These are phyloP conservation scores for Thalassiosira livingstoniorum DNA, from an alignment of 352 stramenopile genomes.

Conservation along the genomic window DNA sequence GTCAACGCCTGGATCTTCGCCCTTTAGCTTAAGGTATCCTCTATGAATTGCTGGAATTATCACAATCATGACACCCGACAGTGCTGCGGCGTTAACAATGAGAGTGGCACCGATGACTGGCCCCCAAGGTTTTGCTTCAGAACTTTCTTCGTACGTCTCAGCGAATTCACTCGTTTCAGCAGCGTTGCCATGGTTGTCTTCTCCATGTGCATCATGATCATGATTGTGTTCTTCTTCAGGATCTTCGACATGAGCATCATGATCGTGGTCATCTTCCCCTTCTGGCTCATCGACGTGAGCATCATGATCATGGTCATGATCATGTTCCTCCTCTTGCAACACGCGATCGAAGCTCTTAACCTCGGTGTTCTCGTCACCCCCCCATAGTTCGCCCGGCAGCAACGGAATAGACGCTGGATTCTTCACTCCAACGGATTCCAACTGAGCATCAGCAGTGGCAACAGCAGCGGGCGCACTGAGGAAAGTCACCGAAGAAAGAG, in stretches of 20 bases:
- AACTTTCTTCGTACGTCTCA: not conserved
- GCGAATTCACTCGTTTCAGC: too few species aligned
- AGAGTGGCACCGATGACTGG: constrained; percentile 64
- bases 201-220: not conserved
- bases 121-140: constrained; percentile 60
- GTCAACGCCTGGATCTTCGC: not conserved
- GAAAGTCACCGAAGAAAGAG: not conserved
- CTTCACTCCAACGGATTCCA: not conserved
- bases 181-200: not conserved
- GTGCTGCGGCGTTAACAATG: constrained; percentile 70
- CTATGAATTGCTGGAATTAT: constrained; percentile 58
- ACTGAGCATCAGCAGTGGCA: not conserved
- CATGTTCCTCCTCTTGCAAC: constrained; percentile 16
- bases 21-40: constrained; percentile 63
- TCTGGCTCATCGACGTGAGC: not conserved
- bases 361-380: not conserved
- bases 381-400: not conserved
- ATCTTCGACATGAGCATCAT: constrained; percentile 30
- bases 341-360: not conserved
- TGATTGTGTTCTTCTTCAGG: constrained; percentile 68
- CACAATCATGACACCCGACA: constrained; percentile 50
- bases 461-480: not conserved
- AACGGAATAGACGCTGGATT: not conserved
- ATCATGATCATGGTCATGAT: constrained; percentile 20
- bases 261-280: not conserved